These are phyloP conservation scores for Xerocomus potaroensis DNA, from an alignment of 768 basidiomycete genomes.

Conservation along the genomic window DNA sequence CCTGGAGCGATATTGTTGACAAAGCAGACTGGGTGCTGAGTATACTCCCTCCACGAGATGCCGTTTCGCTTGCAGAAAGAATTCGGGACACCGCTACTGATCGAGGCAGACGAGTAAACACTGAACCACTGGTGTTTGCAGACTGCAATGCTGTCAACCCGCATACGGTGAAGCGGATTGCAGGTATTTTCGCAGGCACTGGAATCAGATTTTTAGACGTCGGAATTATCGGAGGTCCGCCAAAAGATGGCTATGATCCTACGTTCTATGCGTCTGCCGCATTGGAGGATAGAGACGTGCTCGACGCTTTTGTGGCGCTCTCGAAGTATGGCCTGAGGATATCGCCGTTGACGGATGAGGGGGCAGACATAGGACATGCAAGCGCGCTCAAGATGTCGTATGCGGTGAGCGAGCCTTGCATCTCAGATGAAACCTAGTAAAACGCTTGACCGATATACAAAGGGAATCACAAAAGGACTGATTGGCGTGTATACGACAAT, in stretches of 20 bases:
- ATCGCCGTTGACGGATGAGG: slow-evolving; percentile 43
- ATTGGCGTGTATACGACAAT: slow-evolving; percentile 52
- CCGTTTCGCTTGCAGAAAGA: slow-evolving; percentile 40
- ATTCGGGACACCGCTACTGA: slow-evolving; percentile 7
- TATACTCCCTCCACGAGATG: slow-evolving; percentile 56
- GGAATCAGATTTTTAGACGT: slow-evolving; percentile 49
- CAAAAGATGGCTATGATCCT: slow-evolving; percentile 44
- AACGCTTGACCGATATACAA: neutral
- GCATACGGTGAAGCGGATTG: slow-evolving; percentile 44
- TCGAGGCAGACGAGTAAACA: neutral
- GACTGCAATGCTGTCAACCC: slow-evolving; percentile 61
- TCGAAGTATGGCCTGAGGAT: slow-evolving; percentile 43
- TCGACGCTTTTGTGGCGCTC: slow-evolving; percentile 40
- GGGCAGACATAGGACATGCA: slow-evolving; percentile 49
- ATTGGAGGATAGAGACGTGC: slow-evolving; percentile 25
- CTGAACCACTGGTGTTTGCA: slow-evolving; percentile 35
- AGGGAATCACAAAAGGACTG: slow-evolving; percentile 56
- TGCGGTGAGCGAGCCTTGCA: slow-evolving; percentile 38
- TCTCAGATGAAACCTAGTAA: neutral
- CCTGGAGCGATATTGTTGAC: slow-evolving; percentile 35
- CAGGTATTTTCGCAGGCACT: slow-evolving; percentile 38
- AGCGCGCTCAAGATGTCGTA: slow-evolving; percentile 65
- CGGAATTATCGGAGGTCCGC: slow-evolving; percentile 54
- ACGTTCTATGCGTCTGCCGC: slow-evolving; percentile 52
- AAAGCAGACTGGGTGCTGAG: slow-evolving; percentile 47